Evolutionary conservation across 1,284 basidiomycete genomes (phyloP).

Genomic region (Fomitopsis palustris): DNA sequence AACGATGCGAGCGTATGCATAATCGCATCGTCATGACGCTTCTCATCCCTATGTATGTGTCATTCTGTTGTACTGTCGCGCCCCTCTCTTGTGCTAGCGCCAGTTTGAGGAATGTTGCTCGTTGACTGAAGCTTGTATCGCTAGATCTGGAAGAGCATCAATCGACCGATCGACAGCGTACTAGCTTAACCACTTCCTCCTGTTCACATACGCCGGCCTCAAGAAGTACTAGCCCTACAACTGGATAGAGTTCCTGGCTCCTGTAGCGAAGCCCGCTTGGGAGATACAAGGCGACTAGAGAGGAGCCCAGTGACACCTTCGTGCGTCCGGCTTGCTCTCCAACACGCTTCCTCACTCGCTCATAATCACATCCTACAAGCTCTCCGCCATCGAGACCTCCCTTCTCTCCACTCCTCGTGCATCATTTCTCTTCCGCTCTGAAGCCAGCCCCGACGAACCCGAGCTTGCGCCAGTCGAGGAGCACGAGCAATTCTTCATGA

Average conservation of each 20-base stretch:
- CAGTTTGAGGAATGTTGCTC: no score
- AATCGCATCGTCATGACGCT: no score
- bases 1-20: no score
- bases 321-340: constrained; percentile 29
- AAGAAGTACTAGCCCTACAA: constrained; percentile 98
- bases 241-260: constrained; percentile 96
- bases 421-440: constrained; percentile 58
- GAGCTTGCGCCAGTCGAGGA: constrained; percentile 53
- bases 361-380: constrained; percentile 28
- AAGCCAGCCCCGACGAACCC: constrained; percentile 22
- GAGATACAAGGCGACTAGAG: constrained; percentile 64
- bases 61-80: no score
- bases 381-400: constrained; percentile 47
- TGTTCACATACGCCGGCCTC: constrained; percentile 93
- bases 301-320: constrained; percentile 31
- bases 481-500: constrained; percentile 52
- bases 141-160: constrained; percentile 66
- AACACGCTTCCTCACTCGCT: not conserved
- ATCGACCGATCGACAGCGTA: constrained; percentile 45
- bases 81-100: no score
- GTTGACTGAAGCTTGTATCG: not conserved
- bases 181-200: constrained; percentile 77
- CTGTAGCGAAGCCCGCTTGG: constrained; percentile 86
- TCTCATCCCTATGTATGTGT: no score
- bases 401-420: constrained; percentile 40